Conservation (phyloP, 2,329 filamentous ascomycete species). For the Alternaria ventricosa region DNA sequence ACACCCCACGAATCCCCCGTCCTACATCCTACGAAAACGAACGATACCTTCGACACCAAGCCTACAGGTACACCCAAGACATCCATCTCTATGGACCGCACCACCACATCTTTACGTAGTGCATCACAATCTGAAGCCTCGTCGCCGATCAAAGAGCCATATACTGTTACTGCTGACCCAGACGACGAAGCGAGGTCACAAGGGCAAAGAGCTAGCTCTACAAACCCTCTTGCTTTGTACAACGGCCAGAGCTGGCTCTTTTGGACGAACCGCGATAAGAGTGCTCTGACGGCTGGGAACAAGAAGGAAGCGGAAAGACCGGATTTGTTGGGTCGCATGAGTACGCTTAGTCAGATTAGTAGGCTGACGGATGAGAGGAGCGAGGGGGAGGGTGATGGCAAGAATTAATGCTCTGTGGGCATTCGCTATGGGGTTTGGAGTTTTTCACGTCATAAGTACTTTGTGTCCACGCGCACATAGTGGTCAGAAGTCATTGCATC, state of each 20-base stretch:
- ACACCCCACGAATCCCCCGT: constrained; percentile 24
- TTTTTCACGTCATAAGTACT: background rate
- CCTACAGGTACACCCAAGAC: constrained; percentile 29
- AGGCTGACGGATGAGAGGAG: constrained; percentile 54
- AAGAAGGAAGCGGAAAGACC: constrained; percentile 31
- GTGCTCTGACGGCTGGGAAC: background rate
- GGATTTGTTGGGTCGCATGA: constrained; percentile 48
- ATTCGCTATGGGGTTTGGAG: background rate
- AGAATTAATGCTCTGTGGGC: background rate
- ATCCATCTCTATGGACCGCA: constrained; percentile 19
- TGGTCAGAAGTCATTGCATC: background rate
- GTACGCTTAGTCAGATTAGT: constrained; percentile 63
- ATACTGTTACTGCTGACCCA: constrained; percentile 6
- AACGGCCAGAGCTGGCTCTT: constrained; percentile 61
- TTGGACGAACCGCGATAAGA: constrained; percentile 53
- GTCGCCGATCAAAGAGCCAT: constrained; percentile 4
- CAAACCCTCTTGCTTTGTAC: constrained; percentile 57
- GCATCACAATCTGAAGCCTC: constrained; percentile 18
- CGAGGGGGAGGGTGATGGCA: constrained; percentile 8
- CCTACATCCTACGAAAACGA: constrained; percentile 16
- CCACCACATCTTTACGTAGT: constrained; percentile 13
- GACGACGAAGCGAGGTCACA: background rate
- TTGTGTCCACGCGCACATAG: background rate
- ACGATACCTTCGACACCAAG: constrained; percentile 20
- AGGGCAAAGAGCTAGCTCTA: background rate